phyloP scores from a whole-genome alignment of 108 stramenopile genomes.

The Epipyxis sp. region DNA sequence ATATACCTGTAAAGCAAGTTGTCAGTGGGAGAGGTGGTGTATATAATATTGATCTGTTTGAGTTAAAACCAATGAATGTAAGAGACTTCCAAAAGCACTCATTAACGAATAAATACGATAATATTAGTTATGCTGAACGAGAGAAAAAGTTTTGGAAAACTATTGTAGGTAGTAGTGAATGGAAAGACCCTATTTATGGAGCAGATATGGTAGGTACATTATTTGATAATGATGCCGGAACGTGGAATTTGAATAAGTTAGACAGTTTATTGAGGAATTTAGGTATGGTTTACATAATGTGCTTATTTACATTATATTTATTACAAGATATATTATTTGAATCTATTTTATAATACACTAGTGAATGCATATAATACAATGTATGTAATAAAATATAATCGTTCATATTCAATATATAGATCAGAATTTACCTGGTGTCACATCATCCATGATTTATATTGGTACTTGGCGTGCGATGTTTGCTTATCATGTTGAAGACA shows the following conservation, averaged over 20 bases:
- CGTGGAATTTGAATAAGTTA: slow-evolving; percentile 73
- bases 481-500: slow-evolving; percentile 90
- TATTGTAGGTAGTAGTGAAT: neutral
- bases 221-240: slow-evolving; percentile 71
- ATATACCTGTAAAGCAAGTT: neutral
- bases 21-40: slow-evolving; percentile 30
- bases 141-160: slow-evolving; percentile 21
- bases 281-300: slow-evolving; percentile 38
- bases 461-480: slow-evolving; percentile 64
- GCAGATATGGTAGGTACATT: slow-evolving; percentile 89
- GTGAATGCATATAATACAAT: too few relatives aligned
- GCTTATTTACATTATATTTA: too few relatives aligned
- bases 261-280: slow-evolving; percentile 46
- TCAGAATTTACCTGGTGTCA: slow-evolving; percentile 52
- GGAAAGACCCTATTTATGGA: slow-evolving; percentile 66
- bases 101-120: neutral
- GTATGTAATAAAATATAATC: too few relatives aligned
- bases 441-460: slow-evolving; percentile 59
- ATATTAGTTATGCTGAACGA: neutral
- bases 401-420: slow-evolving; percentile 35
- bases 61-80: neutral
- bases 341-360: too few relatives aligned
- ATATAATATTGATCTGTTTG: neutral
- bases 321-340: too few relatives aligned
- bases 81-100: neutral